Percentiles rank a stretch among this genome's conserved stretches.
phyloP scores from a whole-genome alignment of 2,329 filamentous ascomycete genomes.

The Talaromyces piceae region DNA sequence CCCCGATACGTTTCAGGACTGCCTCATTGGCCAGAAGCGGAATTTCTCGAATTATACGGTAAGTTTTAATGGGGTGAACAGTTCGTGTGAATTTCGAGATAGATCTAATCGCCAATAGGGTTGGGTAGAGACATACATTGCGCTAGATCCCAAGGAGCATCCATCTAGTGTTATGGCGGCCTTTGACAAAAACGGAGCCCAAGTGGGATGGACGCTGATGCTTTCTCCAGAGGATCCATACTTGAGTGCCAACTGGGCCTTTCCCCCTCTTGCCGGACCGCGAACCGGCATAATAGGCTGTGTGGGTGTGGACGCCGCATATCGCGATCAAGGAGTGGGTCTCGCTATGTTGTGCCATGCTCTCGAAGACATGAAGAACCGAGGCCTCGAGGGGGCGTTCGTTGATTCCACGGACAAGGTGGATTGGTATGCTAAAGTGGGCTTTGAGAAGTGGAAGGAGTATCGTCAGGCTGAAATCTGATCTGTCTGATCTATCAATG shows the following conservation, averaged over 20 bases:
- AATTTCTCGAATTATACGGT: constrained; percentile 34
- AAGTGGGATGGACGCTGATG: constrained; percentile 43
- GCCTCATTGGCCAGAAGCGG: constrained; percentile 30
- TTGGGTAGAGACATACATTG: constrained; percentile 36
- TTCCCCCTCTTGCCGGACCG: constrained; percentile 32
- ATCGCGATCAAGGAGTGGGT: constrained; percentile 34
- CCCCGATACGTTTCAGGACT: constrained; percentile 31
- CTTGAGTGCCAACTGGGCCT: constrained; percentile 31
- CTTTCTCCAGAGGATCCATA: constrained; percentile 25
- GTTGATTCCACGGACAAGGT: constrained; percentile 39
- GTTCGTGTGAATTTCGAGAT: background rate
- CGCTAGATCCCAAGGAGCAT: constrained; percentile 27
- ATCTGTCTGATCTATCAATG: too few species aligned
- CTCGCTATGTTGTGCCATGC: constrained; percentile 38
- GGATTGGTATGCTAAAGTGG: constrained; percentile 40
- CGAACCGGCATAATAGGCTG: constrained; percentile 40
- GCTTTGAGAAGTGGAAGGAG: constrained; percentile 33
- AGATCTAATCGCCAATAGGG: constrained; percentile 18
- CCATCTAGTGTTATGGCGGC: constrained; percentile 38
- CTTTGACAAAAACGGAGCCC: constrained; percentile 28
- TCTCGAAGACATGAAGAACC: constrained; percentile 36
- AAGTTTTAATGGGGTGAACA: constrained; percentile 7
- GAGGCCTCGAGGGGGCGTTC: constrained; percentile 37
- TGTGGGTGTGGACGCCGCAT: constrained; percentile 35
- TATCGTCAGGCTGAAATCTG: constrained; percentile 28